Evolutionary conservation across 371 early-diverging fungal genomes (phyloP).

Genomic region (Fennellomyces sp.): DNA sequence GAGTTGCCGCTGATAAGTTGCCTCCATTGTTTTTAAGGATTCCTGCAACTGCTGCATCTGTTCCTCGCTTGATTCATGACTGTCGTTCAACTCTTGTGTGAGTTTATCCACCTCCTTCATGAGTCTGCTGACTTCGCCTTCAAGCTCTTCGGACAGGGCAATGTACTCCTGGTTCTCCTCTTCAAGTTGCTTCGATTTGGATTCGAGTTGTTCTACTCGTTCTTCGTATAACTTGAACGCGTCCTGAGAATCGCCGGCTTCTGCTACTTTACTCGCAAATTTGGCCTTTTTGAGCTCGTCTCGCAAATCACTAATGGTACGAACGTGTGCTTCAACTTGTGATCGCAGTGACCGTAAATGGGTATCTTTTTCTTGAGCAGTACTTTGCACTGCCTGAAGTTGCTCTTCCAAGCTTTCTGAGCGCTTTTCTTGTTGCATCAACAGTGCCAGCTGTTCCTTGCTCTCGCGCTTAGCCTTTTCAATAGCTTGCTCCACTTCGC

Average conservation of each 20-base stretch:
- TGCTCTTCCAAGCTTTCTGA: background rate
- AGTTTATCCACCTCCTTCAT: slow-evolving; percentile 24
- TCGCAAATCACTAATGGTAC: slow-evolving; percentile 17
- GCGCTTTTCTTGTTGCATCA: slow-evolving; percentile 1
- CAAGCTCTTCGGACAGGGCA: slow-evolving; percentile 29
- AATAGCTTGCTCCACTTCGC: background rate
- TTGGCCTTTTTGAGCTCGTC: slow-evolving; percentile 13
- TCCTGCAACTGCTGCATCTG: slow-evolving; percentile 1
- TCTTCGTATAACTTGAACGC: slow-evolving; percentile 10
- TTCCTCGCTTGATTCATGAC: background rate
- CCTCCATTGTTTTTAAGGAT: slow-evolving; percentile 2
- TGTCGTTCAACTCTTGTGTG: slow-evolving; percentile 18
- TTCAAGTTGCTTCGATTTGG: slow-evolving; percentile 17
- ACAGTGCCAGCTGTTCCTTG: slow-evolving; percentile 2
- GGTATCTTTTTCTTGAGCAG: slow-evolving; percentile 16
- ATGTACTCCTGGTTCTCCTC: slow-evolving; percentile 41
- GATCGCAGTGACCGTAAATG: slow-evolving; percentile 16
- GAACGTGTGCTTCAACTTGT: slow-evolving; percentile 21
- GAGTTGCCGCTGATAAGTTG: background rate
- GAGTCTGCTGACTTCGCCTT: slow-evolving; percentile 30
- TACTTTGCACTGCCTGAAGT: slow-evolving; percentile 1
- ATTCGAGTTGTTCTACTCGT: slow-evolving; percentile 16
- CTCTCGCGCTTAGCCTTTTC: background rate
- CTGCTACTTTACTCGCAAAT: slow-evolving; percentile 3
- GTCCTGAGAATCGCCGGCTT: background rate